These are phyloP conservation scores for Annona cherimola DNA, from an alignment of 164 flowering plant species.

Conservation along the genomic window DNA sequence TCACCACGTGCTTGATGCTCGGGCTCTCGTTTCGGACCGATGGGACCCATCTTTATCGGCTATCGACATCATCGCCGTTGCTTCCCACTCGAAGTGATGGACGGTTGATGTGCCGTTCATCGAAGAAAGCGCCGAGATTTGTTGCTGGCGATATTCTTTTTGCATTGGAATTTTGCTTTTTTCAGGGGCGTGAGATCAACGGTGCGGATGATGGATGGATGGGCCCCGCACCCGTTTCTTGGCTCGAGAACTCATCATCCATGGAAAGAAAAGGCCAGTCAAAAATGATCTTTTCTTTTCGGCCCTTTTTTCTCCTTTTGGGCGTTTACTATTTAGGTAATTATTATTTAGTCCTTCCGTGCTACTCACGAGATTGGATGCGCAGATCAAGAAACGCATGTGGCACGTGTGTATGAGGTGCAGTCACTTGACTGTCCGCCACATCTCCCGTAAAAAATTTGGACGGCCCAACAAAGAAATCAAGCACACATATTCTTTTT, in stretches of 20 bases:
- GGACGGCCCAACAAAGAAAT: neutral
- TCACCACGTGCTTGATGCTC: neutral
- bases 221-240: neutral
- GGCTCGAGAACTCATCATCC: neutral
- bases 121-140: neutral
- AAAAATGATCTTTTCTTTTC: neutral
- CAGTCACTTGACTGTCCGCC: neutral
- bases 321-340: neutral
- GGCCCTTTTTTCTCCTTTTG: neutral
- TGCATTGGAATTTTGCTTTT: neutral
- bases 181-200: neutral
- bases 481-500: neutral
- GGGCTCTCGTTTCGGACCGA: neutral
- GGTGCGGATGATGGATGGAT: neutral
- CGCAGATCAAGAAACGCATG: neutral
- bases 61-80: neutral
- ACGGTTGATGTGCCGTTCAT: too few species aligned
- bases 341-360: neutral
- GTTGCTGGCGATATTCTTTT: neutral
- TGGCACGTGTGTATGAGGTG: neutral
- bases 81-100: too few species aligned
- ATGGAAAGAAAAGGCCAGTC: neutral
- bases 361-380: neutral
- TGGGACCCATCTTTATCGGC: neutral
- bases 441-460: neutral